These are phyloP conservation scores for Cornus controversa DNA, from an alignment of 148 eudicot genomes.

Conservation along the genomic window DNA sequence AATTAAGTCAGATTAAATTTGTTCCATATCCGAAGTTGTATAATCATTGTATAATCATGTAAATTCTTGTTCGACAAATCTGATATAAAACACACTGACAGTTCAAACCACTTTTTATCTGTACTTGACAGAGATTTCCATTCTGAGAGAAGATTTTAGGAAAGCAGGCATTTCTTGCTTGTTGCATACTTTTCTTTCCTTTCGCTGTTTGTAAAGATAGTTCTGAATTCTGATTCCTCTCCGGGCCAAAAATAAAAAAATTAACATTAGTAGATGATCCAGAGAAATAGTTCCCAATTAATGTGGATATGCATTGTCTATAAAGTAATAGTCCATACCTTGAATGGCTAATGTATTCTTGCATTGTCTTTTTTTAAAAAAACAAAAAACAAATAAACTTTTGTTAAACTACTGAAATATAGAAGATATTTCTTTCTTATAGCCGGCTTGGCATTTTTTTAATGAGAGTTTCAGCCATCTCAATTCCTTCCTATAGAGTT, in stretches of 20 bases:
- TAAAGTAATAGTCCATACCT: background rate
- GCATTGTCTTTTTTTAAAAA: background rate
- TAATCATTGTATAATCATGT: background rate
- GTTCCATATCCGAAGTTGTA: background rate
- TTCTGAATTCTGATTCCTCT: too few species aligned
- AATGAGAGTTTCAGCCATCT: constrained; percentile 3
- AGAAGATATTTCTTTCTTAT: background rate
- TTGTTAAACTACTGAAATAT: background rate
- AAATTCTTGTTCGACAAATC: background rate
- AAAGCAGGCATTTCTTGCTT: background rate
- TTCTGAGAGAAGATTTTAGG: background rate
- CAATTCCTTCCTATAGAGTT: constrained; percentile 1
- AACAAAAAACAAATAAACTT: constrained; percentile 5
- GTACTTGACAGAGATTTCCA: background rate
- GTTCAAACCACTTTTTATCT: too few species aligned
- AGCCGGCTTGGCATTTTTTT: constrained; percentile 17
- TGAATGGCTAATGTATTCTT: background rate
- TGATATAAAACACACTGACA: too few species aligned
- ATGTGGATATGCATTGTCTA: background rate
- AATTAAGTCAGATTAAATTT: background rate
- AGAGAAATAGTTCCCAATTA: background rate
- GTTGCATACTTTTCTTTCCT: background rate
- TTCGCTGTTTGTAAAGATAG: too few species aligned
- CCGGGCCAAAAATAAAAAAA: too few species aligned
- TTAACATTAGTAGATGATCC: background rate